A percentile compares a stretch with the other conserved stretches of the same genome.
These are phyloP conservation scores for Talaromyces wortmannii DNA, from an alignment of 495 filamentous ascomycete genomes.

Conservation along the genomic window DNA sequence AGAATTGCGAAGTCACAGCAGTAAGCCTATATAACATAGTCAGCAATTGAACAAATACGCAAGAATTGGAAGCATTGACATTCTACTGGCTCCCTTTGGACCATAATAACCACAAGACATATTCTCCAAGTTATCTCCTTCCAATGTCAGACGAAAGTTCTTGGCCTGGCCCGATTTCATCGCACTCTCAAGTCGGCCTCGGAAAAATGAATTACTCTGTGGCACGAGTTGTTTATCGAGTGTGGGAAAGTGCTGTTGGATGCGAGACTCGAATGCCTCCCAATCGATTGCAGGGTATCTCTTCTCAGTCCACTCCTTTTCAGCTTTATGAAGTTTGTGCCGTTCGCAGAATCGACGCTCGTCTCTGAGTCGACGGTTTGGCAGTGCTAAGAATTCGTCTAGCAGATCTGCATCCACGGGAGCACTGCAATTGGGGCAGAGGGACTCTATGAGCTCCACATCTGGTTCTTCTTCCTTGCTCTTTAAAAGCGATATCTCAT, in stretches of 20 bases:
- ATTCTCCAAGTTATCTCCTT: slow-evolving; percentile 26
- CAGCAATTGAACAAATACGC: neutral
- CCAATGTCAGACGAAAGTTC: slow-evolving; percentile 45
- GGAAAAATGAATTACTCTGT: slow-evolving; percentile 50
- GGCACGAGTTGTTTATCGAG: slow-evolving; percentile 55
- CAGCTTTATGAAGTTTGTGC: slow-evolving; percentile 56
- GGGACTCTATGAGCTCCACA: slow-evolving; percentile 5
- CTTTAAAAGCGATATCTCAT: neutral
- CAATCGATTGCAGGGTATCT: slow-evolving; percentile 80
- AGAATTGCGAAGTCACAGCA: slow-evolving; percentile 56
- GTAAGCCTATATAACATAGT: slow-evolving; percentile 41
- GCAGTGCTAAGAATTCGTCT: slow-evolving; percentile 33
- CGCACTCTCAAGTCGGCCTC: slow-evolving; percentile 49
- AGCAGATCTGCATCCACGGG: slow-evolving; percentile 48
- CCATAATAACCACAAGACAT: slow-evolving; percentile 83
- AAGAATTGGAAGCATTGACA: slow-evolving; percentile 32
- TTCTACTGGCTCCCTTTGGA: slow-evolving; percentile 59
- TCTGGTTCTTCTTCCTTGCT: neutral
- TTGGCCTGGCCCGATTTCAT: slow-evolving; percentile 55
- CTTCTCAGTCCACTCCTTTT: slow-evolving; percentile 50
- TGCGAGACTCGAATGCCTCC: slow-evolving; percentile 56
- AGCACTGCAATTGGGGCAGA: slow-evolving; percentile 66
- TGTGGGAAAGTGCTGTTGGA: slow-evolving; percentile 45
- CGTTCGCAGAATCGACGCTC: slow-evolving; percentile 64
- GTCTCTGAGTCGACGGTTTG: slow-evolving; percentile 50